Base-by-base conservation (phyloP, 345 rosid genomes). In the Lenwebbia sp. region DNA sequence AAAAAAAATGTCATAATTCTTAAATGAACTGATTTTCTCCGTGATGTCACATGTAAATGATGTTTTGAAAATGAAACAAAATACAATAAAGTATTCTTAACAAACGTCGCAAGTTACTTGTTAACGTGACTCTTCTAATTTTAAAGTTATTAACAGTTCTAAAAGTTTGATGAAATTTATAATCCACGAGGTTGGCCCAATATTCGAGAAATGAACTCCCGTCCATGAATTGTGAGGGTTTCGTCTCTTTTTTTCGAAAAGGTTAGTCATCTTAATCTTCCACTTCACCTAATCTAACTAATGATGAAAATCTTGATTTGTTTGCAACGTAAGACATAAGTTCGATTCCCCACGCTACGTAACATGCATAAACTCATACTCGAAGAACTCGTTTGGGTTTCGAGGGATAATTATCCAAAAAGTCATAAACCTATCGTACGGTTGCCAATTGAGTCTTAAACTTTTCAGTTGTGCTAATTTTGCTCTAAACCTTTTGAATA, bases 311-410 rank as follows among this genome's bases (percentile, higher is more conserved):
- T 30, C 44, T 65, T 9, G 22, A 65, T 65, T 65, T 33, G 23
- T 30, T 9, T 30, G 22, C 12, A 0, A 1, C 6, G 3, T 30
- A 3, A 3, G 19, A 30, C 5, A 30, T 65, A 30, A 30, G 23
- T 15, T 33, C 0, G 13, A 30, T 15, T 33, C 0, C 0, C 2
- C 12, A 8, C 6, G 23, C 76, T 8, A 33, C 41, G 4, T 12
- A 7, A 8, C 22, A 65, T 4, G 23, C 17, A 65, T 17, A 30
- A 33, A 30, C 3, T 65, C 21, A 33, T 17, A 17, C 21, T 0
- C 1, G 1, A 33, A 33, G 44, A 9, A 37, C 41, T 9, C 3
- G 3, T 65, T 1, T 65, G 23, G 11, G 41, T 17, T 30, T 62
- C 0, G 12, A 49, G 13, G 3, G 51, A 49, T 49, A 9, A 15